Evolutionary conservation across 2,329 filamentous ascomycete species (phyloP), one percentile per base, ranked within the genome.

Genomic region (Pseudocercospora fijiensis): DNA sequence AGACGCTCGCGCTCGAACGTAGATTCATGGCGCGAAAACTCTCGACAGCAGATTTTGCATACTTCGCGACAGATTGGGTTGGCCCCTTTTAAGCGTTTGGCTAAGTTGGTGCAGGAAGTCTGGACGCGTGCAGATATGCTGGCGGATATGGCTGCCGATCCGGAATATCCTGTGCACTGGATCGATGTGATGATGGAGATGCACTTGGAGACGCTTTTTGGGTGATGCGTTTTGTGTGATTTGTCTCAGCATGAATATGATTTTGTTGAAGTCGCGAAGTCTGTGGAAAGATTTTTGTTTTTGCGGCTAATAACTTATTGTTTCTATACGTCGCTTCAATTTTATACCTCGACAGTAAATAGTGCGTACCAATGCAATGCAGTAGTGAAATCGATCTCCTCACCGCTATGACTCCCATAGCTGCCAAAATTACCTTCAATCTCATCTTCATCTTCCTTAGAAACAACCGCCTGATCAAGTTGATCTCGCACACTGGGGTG

Each of bases 351-450:
- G 72, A 71, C 1, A 76, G 60, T 71, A 8, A 72, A 71, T 1
- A 76, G 60, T 2, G 71, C 73, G 58, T 68, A 76, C 73, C 73
- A 76, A 10, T 73, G 66, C 8, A 77, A 61, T 3, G 67, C 68
- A 7, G 74, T 74, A 10, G 67, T 62, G 58, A 76, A 75, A 0
- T 68, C 73, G 2, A 65, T 73, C 1, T 73, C 66, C 3, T 53
- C 37, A 3, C 45, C 63, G 4, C 63, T 47, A 2, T 58, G 61
- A 16, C 61, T 65, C 27, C 59, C 68, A 53, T 72, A 70, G 0
- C 67, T 67, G 10, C 45, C 65, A 3, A 70, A 49, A 47, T 66
- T 68, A 2, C 67, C 67, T 18, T 72, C 71, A 18, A 75, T 68
- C 3, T 70, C 55, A 6, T 67, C 71, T 26, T 68, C 70, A 11